Base-by-base conservation (phyloP, 768 basidiomycete genomes). In the Ramaria sp. region DNA sequence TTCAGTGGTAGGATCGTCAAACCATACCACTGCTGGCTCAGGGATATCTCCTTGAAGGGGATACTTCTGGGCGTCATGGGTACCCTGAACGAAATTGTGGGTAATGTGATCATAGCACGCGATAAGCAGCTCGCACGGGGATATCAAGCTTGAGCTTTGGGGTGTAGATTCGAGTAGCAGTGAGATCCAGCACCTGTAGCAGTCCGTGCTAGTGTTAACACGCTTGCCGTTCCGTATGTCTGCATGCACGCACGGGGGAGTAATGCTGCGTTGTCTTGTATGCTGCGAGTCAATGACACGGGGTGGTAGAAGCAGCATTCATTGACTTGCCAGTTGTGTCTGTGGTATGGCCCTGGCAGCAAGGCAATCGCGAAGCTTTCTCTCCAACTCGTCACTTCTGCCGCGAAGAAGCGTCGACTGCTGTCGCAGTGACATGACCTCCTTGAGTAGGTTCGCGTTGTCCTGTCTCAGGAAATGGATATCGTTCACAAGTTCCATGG, bases 331-430 rank as follows among this genome's bases (percentile, higher is more conserved):
- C 34, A 9, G 24, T 2, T 37, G 24, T 30, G 13, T n/a, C 30
- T 31, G 49, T 17, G 9, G 19, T 10, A 7, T 30, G 13, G 49
- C 24, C 22, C 51, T 24, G 24, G 31, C 2, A 10, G 42, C n/a
- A 22, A 43, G 13, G 17, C 17, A 43, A 19, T 45, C 53, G 9
- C 39, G 39, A 30, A 54, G 53, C 19, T 46, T 54, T n/a, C 43
- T 54, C 27, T 54, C 53, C 24, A 54, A 30, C 20, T 54, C 53
- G 41, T 46, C 53, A 34, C 53, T 54, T 20, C 53, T 42, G 10
- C 31, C n/a, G 15, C 53, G 53, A 4, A 54, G 53, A 0, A 54
- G 27, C 13, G 41, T 41, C 15, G 53, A 54, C 31, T 54, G 53
- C 24, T 22, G 33, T 13, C 53, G 37, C 15, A 54, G n/a, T n/a